phyloP scores from a whole-genome alignment of 805 yeast genomes.

The Ogataea methanolica region DNA sequence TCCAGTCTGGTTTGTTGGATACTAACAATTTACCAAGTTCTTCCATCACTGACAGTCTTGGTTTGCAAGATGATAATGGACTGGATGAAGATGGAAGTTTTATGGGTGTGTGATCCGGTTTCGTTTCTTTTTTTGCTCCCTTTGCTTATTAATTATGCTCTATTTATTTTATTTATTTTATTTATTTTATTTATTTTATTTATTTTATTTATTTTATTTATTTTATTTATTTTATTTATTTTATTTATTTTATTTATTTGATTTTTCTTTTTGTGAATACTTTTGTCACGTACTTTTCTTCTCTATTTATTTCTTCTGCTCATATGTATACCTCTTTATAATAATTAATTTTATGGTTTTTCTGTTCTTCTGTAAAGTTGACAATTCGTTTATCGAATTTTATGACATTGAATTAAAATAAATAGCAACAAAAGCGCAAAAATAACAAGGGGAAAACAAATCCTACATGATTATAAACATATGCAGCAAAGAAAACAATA shows the following conservation, averaged over 20 bases:
- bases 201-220: not conserved
- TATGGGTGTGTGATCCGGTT: constrained; percentile 13
- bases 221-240: not conserved
- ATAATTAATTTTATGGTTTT: too few species aligned
- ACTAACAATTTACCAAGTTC: constrained; percentile 56
- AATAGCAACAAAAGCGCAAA: too few species aligned
- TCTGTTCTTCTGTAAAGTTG: too few species aligned
- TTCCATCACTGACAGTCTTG: constrained; percentile 37
- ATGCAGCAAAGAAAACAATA: not conserved
- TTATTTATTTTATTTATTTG: not conserved
- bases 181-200: not conserved
- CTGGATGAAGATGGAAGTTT: constrained; percentile 42
- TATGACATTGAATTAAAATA: too few species aligned
- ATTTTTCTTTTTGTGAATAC: not conserved
- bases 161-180: not conserved
- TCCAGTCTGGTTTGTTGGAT: constrained; percentile 44
- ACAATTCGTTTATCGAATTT: not conserved
- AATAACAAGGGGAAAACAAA: too few species aligned
- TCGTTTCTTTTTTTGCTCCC: not conserved
- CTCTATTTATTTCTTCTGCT: not conserved
- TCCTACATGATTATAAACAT: not conserved
- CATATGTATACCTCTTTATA: not conserved
- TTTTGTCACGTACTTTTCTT: not conserved
- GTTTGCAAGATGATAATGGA: constrained; percentile 47
- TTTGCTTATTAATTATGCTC: not conserved